Percentiles rank a stretch among this genome's conserved stretches.
Conservation (phyloP, 768 basidiomycete genomes). For the Gloeostereum incarnatum region DNA sequence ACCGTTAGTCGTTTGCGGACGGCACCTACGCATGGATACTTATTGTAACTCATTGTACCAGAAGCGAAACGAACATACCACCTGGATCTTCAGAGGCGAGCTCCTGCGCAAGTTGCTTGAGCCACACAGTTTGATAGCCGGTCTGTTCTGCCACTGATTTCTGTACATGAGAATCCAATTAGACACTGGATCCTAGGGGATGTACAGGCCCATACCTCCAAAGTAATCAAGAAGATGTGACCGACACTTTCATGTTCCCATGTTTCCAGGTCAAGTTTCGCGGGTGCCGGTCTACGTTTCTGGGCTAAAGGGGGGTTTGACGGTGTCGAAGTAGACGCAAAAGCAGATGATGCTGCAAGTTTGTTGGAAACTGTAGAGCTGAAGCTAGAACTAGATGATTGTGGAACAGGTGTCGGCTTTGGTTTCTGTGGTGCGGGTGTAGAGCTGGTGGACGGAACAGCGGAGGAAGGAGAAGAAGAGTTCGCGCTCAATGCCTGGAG, state of each 20-base stretch:
- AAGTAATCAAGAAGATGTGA: slow-evolving; percentile 66
- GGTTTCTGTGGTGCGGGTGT: slow-evolving; percentile 15
- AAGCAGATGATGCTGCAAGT: slow-evolving; percentile 19
- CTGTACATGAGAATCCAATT: slow-evolving; percentile 21
- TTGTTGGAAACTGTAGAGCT: slow-evolving; percentile 14
- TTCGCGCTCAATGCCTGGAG: slow-evolving; percentile 49
- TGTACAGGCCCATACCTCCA: slow-evolving; percentile 47
- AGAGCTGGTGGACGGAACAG: slow-evolving; percentile 16
- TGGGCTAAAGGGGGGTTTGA: slow-evolving; percentile 14
- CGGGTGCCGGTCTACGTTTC: slow-evolving; percentile 40
- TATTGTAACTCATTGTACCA: neutral
- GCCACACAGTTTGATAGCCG: slow-evolving; percentile 70
- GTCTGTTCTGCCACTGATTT: slow-evolving; percentile 48
- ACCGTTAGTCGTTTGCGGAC: slow-evolving; percentile 35
- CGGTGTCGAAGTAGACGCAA: slow-evolving; percentile 20
- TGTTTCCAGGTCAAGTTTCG: slow-evolving; percentile 40
- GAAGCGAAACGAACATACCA: slow-evolving; percentile 17
- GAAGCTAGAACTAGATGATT: slow-evolving; percentile 9
- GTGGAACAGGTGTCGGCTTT: slow-evolving; percentile 16
- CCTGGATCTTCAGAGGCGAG: slow-evolving; percentile 49
- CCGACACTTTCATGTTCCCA: slow-evolving; percentile 76
- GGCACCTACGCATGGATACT: slow-evolving; percentile 13
- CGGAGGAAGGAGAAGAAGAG: slow-evolving; percentile 23
- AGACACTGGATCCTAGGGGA: neutral
- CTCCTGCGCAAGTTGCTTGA: slow-evolving; percentile 68